Evolutionary conservation across 768 basidiomycete genomes (phyloP), one percentile per base, ranked within the genome.

Genomic region (Piloderma croceum): DNA sequence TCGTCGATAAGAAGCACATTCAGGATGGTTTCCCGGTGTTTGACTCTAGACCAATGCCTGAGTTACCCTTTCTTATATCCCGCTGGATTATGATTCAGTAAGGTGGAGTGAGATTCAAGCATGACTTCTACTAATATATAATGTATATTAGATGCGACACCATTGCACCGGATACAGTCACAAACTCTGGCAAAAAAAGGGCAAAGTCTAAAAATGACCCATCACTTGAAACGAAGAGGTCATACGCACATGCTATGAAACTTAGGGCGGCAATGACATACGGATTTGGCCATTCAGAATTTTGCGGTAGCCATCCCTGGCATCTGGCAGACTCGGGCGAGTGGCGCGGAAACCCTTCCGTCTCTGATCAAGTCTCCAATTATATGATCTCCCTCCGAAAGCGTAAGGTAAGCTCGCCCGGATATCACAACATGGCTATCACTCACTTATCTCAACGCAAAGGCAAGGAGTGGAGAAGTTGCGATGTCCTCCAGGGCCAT

Each of bases 171-270:
- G 54, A 63, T 24, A 52, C 59, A 12, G 41, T 41, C 7, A 18
- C 39, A 15, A 58, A 56, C 11, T 41, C 49, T 17, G 15, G 31
- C 2, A 44, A 20, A 1, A 9, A 29, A 29, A 29, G 27, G n/a
- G n/a, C n/a, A n/a, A n/a, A n/a, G n/a, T n/a, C n/a, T n/a, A n/a
- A n/a, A n/a, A n/a, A n/a, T n/a, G n/a, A n/a, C n/a, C n/a, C n/a
- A n/a, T n/a, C n/a, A n/a, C 13, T 9, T n/a, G 37, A 41, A 3
- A 17, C 44, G 3, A 41, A 47, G 2, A 44, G 35, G 12, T 51
- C 56, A 6, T 66, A 59, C 31, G 38, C 49, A 2, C 58, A 66
- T 56, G 63, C 64, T 0, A 64, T 66, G 41, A 65, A 65, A 34
- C 62, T 68, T 54, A 37, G 59, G 1, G 64, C 63, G 4, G 47